phyloP scores from a whole-genome alignment of 1,284 basidiomycete species.

The Cryptococcus sp. region DNA sequence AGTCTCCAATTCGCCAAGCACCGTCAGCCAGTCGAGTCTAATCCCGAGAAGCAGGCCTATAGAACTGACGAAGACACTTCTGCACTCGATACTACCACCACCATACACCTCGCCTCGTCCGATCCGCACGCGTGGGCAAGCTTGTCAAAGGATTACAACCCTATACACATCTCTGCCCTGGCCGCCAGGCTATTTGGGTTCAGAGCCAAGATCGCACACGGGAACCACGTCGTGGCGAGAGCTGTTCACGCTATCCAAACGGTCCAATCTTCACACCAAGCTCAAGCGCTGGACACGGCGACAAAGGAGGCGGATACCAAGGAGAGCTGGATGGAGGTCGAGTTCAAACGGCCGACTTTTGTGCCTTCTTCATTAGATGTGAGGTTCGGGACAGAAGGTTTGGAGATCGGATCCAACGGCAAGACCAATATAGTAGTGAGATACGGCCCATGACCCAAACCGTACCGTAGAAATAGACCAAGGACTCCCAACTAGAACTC shows the following conservation, averaged over 20 bases:
- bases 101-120: neutral
- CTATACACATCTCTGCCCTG: conserved; percentile 19
- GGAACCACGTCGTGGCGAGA: conserved; percentile 19
- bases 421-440: too few relatives aligned
- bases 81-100: neutral
- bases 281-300: neutral
- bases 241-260: neutral
- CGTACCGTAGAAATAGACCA: too few relatives aligned
- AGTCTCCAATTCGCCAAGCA: conserved; percentile 21
- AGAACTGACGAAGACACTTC: neutral
- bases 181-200: conserved; percentile 25
- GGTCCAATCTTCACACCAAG: too few relatives aligned
- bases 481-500: too few relatives aligned
- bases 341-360: conserved; percentile 22
- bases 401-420: too few relatives aligned
- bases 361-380: conserved; percentile 7
- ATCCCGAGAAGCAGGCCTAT: too few relatives aligned
- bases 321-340: conserved; percentile 16
- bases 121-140: conserved; percentile 16
- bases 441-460: too few relatives aligned
- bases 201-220: conserved; percentile 22
- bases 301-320: neutral
- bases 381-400: too few relatives aligned
- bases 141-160: conserved; percentile 30
- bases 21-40: neutral